Evolutionary conservation across 352 stramenopile species (phyloP), one percentile per base, ranked within the genome.

Genomic region (Phytophthora rubi): DNA sequence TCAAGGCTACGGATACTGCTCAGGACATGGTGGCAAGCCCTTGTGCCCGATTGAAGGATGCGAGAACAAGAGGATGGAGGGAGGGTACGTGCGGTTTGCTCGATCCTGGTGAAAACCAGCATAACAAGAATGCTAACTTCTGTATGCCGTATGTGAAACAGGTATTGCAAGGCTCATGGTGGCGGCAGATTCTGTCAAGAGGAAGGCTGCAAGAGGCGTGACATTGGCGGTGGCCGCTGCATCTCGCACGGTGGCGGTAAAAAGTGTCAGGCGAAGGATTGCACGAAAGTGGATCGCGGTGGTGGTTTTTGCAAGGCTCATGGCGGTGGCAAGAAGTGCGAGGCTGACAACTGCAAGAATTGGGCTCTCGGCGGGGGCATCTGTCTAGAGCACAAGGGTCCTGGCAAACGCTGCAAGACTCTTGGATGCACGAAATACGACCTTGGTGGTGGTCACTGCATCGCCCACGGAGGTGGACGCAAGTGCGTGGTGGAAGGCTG

Each of bases 221-320:
- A 96, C 63, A 94, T 97, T 64, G 90, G 89, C 30, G 89, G 90
- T 5, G 90, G 90, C 1, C 92, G 80, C 33, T 97, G 90, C 66
- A 97, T 95, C 49, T 78, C 85, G 3, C 91, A 97, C 55, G 91
- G 91, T 45, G 91, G 91, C 59, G 91, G 91, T 13, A 97, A 96
- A 71, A 93, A 93, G 44, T 96, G 89, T 65, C 76, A 82, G 10
- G 70, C 74, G 12, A 70, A 83, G 13, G 81, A 90, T 18, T 96
- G 89, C 57, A 82, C 75, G 1, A 94, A 94, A 68, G 86, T 96
- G 18, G 85, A 94, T 70, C 88, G 88, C 16, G 88, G 88, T 12
- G 88, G 88, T 12, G 88, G 88, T 0, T 93, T 86, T 58, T 96
- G 89, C 57, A 94, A 94, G 51, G 84, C 84, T 5, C 89, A 96